These are phyloP conservation scores for Chlamydomonas schloesseri DNA, from an alignment of 139 green algal genomes.

Conservation along the genomic window DNA sequence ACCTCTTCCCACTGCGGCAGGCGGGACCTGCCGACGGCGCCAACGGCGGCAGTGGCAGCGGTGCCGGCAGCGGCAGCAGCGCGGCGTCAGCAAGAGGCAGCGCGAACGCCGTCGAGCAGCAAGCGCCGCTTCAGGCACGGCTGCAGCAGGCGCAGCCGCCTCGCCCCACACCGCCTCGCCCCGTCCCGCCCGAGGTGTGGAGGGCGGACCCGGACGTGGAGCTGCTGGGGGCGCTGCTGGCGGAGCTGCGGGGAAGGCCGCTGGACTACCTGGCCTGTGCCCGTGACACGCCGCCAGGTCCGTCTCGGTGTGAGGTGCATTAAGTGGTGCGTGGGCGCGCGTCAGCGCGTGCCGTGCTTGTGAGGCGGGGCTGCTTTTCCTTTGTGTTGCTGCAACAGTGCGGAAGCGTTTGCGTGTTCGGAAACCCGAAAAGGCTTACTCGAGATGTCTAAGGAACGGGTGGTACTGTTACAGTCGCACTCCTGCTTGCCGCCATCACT, in stretches of 20 bases:
- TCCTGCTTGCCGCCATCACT: too few species aligned
- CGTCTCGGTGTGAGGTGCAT: not conserved
- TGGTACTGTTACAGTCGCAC: too few species aligned
- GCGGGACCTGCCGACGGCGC: not conserved
- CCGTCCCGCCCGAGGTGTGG: conserved; percentile 9
- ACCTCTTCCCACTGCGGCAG: conserved; percentile 60
- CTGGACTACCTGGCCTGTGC: conserved; percentile 61
- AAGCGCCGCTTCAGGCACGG: too few species aligned
- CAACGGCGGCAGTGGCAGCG: not conserved
- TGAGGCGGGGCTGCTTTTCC: too few species aligned
- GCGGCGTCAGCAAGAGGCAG: too few species aligned
- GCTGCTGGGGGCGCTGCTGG: conserved; percentile 48
- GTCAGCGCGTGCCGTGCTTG: too few species aligned
- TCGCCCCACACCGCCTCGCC: not conserved
- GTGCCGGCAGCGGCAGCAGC: not conserved
- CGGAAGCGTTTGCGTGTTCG: too few species aligned
- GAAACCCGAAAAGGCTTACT: too few species aligned
- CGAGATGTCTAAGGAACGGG: too few species aligned
- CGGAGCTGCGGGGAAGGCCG: conserved; percentile 42
- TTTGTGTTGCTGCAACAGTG: too few species aligned
- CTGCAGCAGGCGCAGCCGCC: not conserved
- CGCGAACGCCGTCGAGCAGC: too few species aligned
- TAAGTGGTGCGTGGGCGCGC: too few species aligned
- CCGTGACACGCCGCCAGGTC: conserved; percentile 44
- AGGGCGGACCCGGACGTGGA: conserved; percentile 31